Conservation (phyloP, 768 basidiomycete genomes). For the Gymnopilus dilepis region DNA sequence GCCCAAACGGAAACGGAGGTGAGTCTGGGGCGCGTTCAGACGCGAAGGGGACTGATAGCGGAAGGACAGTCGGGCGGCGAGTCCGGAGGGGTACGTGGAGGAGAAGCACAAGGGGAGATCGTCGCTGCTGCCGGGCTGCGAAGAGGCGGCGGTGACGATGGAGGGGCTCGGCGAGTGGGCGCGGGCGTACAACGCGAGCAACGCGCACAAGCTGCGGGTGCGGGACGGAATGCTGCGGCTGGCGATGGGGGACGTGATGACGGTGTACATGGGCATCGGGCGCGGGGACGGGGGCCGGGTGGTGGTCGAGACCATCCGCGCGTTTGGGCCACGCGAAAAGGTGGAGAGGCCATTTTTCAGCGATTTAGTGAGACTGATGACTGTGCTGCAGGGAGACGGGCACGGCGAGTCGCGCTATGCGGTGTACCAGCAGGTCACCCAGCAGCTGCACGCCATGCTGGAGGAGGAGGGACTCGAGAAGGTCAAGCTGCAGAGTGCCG, state of each 20-base stretch:
- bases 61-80: conserved; percentile 10
- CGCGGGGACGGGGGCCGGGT: conserved; percentile 38
- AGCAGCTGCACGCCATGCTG: conserved; percentile 67
- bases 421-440: conserved; percentile 69
- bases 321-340: conserved; percentile 76
- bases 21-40: conserved; percentile 21
- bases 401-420: conserved; percentile 72
- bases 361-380: conserved; percentile 4
- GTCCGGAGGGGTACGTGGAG: conserved; percentile 19
- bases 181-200: conserved; percentile 56
- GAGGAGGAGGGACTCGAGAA: conserved; percentile 48
- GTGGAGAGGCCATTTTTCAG: conserved; percentile 41
- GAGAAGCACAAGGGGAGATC: conserved; percentile 40
- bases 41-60: not conserved
- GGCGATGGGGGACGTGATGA: conserved; percentile 67
- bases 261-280: conserved; percentile 62
- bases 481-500: conserved; percentile 56
- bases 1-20: conserved; percentile 64
- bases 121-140: conserved; percentile 47
- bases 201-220: conserved; percentile 55
- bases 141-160: conserved; percentile 46
- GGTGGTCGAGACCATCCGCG: conserved; percentile 66
- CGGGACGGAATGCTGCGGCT: conserved; percentile 65
- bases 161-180: conserved; percentile 59
- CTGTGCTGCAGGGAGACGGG: conserved; percentile 55